Conservation (phyloP, 176 grass and related monocot genomes). For the Aegilops bicornis region DNA sequence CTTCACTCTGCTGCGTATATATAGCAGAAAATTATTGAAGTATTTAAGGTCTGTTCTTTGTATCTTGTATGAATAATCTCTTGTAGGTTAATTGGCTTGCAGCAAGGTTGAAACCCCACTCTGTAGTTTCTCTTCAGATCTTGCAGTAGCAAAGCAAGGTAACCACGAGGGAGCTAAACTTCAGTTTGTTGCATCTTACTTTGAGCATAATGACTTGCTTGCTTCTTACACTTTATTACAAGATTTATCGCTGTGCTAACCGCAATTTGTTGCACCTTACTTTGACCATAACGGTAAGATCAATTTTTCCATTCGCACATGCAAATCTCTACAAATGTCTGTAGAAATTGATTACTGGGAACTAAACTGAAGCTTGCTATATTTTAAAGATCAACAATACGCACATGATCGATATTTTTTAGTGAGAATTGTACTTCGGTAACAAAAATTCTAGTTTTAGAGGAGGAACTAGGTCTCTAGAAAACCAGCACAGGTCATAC, state of each 20-base stretch:
- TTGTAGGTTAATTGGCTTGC: background rate
- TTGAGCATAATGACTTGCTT: background rate
- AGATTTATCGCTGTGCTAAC: background rate
- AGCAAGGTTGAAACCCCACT: too few relatives aligned
- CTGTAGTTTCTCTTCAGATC: too few relatives aligned
- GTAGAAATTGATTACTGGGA: too few relatives aligned
- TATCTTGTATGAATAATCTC: slow-evolving; percentile 19
- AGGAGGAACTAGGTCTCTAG: too few relatives aligned
- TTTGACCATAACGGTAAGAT: slow-evolving; percentile 12
- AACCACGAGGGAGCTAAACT: background rate
- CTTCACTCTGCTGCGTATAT: slow-evolving; percentile 92
- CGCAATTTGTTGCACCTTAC: slow-evolving; percentile 16
- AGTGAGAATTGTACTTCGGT: too few relatives aligned
- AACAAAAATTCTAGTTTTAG: too few relatives aligned
- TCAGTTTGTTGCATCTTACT: too few relatives aligned
- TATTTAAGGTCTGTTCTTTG: slow-evolving; percentile 71
- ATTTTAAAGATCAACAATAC: too few relatives aligned
- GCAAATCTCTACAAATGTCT: too few relatives aligned
- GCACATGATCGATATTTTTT: too few relatives aligned
- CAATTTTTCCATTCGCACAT: slow-evolving; percentile 11
- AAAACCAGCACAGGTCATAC: too few relatives aligned
- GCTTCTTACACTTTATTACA: background rate
- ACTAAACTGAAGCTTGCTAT: too few relatives aligned
- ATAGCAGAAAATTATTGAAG: slow-evolving; percentile 91
- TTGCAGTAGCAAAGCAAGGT: background rate